These are phyloP conservation scores for Abelmoschus esculentus DNA, from an alignment of 345 rosid species.

Conservation along the genomic window DNA sequence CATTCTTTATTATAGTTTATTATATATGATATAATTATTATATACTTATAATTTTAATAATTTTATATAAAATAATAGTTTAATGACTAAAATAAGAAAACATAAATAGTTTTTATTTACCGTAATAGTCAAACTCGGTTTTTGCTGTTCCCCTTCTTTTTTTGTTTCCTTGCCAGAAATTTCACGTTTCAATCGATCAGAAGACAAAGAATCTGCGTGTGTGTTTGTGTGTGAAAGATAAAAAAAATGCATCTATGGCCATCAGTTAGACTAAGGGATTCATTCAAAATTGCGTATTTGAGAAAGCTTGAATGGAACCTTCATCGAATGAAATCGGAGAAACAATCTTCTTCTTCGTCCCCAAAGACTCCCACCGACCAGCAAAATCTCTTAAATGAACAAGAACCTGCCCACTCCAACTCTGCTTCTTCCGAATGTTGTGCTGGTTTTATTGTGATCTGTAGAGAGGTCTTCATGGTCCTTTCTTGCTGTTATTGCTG, in stretches of 20 bases:
- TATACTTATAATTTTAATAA: too few species aligned
- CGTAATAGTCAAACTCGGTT: not conserved
- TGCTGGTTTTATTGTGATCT: not conserved
- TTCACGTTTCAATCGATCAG: not conserved
- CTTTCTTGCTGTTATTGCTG: conserved; percentile 49
- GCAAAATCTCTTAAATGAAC: conserved; percentile 28
- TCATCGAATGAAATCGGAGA: conserved; percentile 39
- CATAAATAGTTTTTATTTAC: too few species aligned
- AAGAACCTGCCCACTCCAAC: not conserved
- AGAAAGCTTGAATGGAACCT: conserved; percentile 51
- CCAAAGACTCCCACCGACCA: conserved; percentile 15
- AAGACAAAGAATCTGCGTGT: not conserved
- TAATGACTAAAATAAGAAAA: too few species aligned
- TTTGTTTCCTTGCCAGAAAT: not conserved
- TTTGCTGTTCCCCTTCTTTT: too few species aligned
- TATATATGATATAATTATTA: too few species aligned
- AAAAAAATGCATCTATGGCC: conserved; percentile 64
- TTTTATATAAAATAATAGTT: too few species aligned
- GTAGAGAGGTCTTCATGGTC: conserved; percentile 30
- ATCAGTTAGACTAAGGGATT: conserved; percentile 48
- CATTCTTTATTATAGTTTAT: too few species aligned
- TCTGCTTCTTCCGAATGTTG: not conserved
- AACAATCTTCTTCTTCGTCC: conserved; percentile 16
- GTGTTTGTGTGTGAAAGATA: too few species aligned
- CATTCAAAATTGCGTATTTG: conserved; percentile 43